Conservation (phyloP, 139 green algal species). For the Dunaliella primolecta region DNA sequence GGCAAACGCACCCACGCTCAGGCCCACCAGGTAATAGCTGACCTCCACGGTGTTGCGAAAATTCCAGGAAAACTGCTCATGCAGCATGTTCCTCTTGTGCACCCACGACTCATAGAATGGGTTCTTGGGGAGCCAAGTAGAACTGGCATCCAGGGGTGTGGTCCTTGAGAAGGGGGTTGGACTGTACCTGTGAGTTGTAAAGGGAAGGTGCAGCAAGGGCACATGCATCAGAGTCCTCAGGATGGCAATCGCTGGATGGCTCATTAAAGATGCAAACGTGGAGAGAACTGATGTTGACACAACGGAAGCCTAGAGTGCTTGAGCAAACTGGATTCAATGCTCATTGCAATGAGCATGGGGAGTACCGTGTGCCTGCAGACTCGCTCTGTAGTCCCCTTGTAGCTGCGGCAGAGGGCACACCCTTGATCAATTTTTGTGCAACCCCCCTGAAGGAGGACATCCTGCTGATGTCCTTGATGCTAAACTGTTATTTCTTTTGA, state of each 20-base stretch:
- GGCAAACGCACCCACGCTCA: conserved; percentile 7
- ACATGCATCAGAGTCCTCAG: too few relatives aligned
- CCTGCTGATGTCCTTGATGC: not conserved
- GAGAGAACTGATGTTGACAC: not conserved
- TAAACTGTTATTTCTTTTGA: too few relatives aligned
- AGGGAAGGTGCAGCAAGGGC: not conserved
- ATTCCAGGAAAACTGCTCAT: conserved; percentile 36
- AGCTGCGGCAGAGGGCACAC: too few relatives aligned
- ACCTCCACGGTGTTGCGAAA: conserved; percentile 29
- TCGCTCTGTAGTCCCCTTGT: not conserved
- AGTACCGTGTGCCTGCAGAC: not conserved
- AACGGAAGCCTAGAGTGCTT: too few relatives aligned
- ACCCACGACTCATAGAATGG: conserved; percentile 39
- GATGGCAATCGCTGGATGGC: too few relatives aligned
- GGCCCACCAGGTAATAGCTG: conserved; percentile 17
- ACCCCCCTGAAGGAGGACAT: not conserved
- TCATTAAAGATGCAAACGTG: not conserved
- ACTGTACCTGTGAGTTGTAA: conserved; percentile 19
- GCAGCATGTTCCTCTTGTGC: conserved; percentile 25
- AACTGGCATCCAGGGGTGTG: conserved; percentile 20
- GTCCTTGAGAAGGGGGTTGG: conserved; percentile 17
- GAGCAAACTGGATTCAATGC: too few relatives aligned
- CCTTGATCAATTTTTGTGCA: not conserved
- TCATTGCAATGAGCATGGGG: too few relatives aligned
- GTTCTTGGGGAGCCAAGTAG: conserved; percentile 30